phyloP scores from a whole-genome alignment of 1,284 basidiomycete species.

The Sanguinoderma infundibulare region DNA sequence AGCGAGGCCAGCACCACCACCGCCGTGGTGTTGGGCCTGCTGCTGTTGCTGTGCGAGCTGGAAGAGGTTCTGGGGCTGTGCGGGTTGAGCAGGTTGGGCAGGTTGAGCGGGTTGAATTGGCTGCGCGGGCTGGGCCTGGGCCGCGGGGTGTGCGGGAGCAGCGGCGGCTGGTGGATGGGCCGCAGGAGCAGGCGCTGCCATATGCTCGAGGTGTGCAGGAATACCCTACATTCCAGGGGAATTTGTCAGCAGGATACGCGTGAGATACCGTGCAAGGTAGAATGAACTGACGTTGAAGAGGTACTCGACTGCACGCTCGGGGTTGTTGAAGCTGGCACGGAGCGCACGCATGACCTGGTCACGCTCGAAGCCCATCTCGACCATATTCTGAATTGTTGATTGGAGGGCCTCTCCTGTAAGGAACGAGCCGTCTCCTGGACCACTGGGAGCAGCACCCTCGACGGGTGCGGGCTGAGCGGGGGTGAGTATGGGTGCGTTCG shows the following conservation, averaged over 20 bases:
- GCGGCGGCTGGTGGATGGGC: conserved; percentile 12
- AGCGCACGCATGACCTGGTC: conserved; percentile 88
- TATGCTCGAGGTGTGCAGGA: conserved; percentile 69
- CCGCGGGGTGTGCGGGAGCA: conserved; percentile 39
- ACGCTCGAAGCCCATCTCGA: conserved; percentile 94
- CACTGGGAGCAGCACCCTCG: conserved; percentile 40
- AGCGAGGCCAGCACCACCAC: too few relatives aligned
- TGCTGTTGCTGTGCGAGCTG: conserved; percentile 80
- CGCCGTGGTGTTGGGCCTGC: conserved; percentile 40
- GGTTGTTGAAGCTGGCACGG: conserved; percentile 97
- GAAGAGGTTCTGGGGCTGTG: conserved; percentile 73
- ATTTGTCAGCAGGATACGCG: conserved; percentile 4
- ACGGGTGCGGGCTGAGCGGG: conserved; percentile 44
- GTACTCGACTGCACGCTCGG: conserved; percentile 97
- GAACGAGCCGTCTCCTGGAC: conserved; percentile 62
- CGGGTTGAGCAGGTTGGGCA: conserved; percentile 38
- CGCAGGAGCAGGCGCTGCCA: conserved; percentile 28
- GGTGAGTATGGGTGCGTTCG: conserved; percentile 37
- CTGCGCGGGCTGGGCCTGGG: conserved; percentile 41
- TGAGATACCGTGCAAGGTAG: too few relatives aligned
- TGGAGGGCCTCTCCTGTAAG: conserved; percentile 81
- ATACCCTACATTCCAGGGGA: conserved; percentile 63
- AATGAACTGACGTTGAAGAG: conserved; percentile 81
- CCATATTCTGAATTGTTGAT: conserved; percentile 79
- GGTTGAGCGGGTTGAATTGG: conserved; percentile 38